phyloP scores from a whole-genome alignment of 305 asterid genomes.

The Nicotiana rustica region DNA sequence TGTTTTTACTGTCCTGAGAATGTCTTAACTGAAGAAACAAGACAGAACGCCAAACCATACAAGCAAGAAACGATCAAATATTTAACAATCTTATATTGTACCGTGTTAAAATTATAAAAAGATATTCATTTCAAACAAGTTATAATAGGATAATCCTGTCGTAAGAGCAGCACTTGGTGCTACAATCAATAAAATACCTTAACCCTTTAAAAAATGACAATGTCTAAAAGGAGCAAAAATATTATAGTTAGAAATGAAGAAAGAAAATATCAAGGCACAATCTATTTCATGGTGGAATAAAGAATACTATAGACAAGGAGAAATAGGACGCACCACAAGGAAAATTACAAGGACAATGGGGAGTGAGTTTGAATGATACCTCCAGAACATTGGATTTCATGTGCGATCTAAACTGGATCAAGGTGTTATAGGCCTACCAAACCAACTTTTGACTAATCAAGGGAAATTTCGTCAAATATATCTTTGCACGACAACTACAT shows the following conservation, averaged over 20 bases:
- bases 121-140: neutral
- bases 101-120: neutral
- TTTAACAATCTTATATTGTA: neutral
- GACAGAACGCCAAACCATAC: neutral
- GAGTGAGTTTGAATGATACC: neutral
- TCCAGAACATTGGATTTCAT: neutral
- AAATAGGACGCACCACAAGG: neutral
- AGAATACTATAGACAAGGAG: neutral
- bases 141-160: neutral
- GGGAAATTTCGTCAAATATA: neutral
- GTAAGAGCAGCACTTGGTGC: neutral
- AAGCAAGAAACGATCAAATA: neutral
- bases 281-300: neutral
- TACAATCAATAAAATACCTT: neutral
- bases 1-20: neutral
- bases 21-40: neutral
- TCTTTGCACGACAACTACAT: neutral
- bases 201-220: neutral
- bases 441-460: neutral
- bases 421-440: neutral
- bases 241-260: neutral
- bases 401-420: slow-evolving; percentile 1
- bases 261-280: neutral
- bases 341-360: neutral
- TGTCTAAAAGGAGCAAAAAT: slow-evolving; percentile 2